Evolutionary conservation across 495 filamentous ascomycete species (phyloP), one percentile per base, ranked within the genome.

Genomic region (Poronia punctata): DNA sequence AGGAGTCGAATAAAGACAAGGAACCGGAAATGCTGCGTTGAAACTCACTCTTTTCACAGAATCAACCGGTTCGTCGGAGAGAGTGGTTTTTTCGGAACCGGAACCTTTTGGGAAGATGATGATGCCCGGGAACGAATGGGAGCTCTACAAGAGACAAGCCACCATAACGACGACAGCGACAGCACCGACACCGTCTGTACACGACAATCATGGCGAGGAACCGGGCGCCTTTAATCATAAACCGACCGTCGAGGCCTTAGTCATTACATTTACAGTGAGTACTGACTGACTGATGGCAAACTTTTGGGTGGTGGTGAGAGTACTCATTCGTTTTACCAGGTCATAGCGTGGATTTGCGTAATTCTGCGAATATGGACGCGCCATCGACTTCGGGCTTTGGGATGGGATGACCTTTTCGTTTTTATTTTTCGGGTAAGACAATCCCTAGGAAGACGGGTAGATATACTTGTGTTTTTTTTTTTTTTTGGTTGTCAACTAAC

Each of bases 351-450:
- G 28, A 43, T 50, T 19, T 60, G 57, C 20, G 57, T 55, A 17
- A 10, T 12, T 8, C 17, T 57, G 5, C 42, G 57, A 27, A 18
- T 60, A 36, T 55, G 55, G 12, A 46, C 52, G 1, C 54, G 57
- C 6, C 42, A 46, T 10, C 52, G 38, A 24, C 29, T 52, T 30
- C 44, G 23, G 7, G 53, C 46, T 39, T 19, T 55, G 6, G 57
- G 57, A 17, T 58, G 54, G 57, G 57, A 60, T 24, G 57, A 60
- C 28, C 22, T 53, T 3, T 53, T 58, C 29, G 48, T 60, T 7
- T 45, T 60, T 3, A 24, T 58, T n/a, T 55, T 56, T 30, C 45
- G 52, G 38, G 51, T 57, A 45, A 11, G 52, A 21, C n/a, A n/a
- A n/a, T n/a, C n/a, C n/a, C n/a, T n/a, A n/a, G n/a, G n/a, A n/a